Percentiles rank a stretch among this genome's conserved stretches.
Conservation (phyloP, 1,139 yeast species). For the Yamadazyma dendronema region DNA sequence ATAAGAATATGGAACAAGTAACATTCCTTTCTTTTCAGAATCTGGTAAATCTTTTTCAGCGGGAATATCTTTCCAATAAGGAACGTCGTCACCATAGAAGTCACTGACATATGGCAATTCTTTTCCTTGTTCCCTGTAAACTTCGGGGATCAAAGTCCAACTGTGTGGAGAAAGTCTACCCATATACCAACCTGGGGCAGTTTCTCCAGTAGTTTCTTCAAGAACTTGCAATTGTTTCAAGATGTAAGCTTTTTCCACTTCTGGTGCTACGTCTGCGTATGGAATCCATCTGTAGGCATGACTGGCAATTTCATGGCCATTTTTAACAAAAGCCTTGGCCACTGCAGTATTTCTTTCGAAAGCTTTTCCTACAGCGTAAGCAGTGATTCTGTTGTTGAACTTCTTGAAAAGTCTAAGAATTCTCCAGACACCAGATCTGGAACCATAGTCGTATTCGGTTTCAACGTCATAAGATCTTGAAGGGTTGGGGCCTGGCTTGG, state of each 20-base stretch:
- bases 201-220: conserved; percentile 15
- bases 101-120: conserved; percentile 18
- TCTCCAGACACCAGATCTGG: conserved; percentile 36
- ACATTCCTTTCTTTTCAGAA: conserved; percentile 17
- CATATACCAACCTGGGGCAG: conserved; percentile 18
- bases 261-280: conserved; percentile 20
- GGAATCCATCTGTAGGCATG: conserved; percentile 40
- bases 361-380: conserved; percentile 39
- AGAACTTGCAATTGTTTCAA: conserved; percentile 15
- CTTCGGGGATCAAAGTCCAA: conserved; percentile 16
- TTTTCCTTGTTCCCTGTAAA: conserved; percentile 15
- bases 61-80: conserved; percentile 18
- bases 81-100: conserved; percentile 19
- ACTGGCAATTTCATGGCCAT: conserved; percentile 38
- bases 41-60: conserved; percentile 18
- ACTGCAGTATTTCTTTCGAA: conserved; percentile 27
- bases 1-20: conserved; percentile 17
- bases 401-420: conserved; percentile 28
- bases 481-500: conserved; percentile 17
- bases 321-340: conserved; percentile 30
- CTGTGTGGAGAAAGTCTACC: conserved; percentile 19
- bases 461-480: conserved; percentile 20
- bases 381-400: conserved; percentile 25
- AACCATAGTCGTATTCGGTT: conserved; percentile 31
- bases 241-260: conserved; percentile 18